These are phyloP conservation scores for Inonotus obliquus DNA, from an alignment of 1,284 basidiomycete species.

Conservation along the genomic window DNA sequence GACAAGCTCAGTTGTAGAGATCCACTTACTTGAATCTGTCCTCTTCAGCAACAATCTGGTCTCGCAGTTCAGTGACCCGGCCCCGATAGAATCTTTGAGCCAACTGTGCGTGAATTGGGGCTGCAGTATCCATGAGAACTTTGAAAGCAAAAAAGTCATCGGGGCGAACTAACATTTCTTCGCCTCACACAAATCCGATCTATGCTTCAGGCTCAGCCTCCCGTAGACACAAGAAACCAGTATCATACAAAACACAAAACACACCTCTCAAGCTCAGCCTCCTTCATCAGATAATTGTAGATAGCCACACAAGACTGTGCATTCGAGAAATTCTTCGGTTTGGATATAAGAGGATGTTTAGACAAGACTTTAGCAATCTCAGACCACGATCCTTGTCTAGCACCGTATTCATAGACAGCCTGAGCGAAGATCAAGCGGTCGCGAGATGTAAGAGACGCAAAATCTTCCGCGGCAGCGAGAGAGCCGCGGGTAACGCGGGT, in stretches of 20 bases:
- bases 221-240: too few relatives aligned
- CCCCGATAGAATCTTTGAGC: constrained; percentile 69
- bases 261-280: constrained; percentile 64
- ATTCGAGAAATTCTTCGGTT: constrained; percentile 63
- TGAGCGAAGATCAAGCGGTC: constrained; percentile 79
- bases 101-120: constrained; percentile 54
- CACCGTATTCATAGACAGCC: constrained; percentile 81
- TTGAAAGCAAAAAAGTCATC: too few relatives aligned
- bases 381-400: constrained; percentile 55
- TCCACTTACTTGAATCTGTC: constrained; percentile 64
- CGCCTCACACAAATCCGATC: constrained; percentile 15
- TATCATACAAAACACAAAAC: constrained; percentile 27
- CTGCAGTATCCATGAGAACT: constrained; percentile 26
- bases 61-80: constrained; percentile 66
- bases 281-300: constrained; percentile 64
- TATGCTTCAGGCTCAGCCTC: not conserved
- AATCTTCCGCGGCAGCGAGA: constrained; percentile 15
- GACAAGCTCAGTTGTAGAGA: not conserved
- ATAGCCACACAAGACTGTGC: constrained; percentile 66
- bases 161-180: constrained; percentile 26
- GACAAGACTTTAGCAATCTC: constrained; percentile 62
- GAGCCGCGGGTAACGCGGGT: constrained; percentile 17
- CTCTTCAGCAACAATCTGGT: constrained; percentile 68
- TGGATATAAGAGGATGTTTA: constrained; percentile 60
- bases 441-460: constrained; percentile 39